Evolutionary conservation across 2,329 filamentous ascomycete genomes (phyloP).

Genomic region (Alternaria panax): DNA sequence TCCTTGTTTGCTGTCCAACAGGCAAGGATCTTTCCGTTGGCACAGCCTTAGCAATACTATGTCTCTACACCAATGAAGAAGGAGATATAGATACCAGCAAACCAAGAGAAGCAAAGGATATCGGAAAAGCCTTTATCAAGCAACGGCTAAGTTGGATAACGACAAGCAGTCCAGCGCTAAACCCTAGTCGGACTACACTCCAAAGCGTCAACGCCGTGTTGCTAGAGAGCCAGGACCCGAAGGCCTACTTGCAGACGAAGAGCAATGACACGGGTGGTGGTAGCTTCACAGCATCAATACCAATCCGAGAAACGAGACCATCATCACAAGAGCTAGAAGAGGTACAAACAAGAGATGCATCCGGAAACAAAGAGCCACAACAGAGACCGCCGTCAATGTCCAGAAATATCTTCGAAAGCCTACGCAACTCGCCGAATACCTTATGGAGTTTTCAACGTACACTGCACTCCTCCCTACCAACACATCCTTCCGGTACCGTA

Average conservation of each 20-base stretch:
- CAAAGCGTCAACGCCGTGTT: slow-evolving; percentile 92
- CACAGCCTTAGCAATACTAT: slow-evolving; percentile 76
- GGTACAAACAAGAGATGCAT: background rate
- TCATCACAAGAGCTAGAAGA: background rate
- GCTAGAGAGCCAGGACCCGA: slow-evolving; percentile 58
- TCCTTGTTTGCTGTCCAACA: slow-evolving; percentile 71
- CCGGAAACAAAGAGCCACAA: background rate
- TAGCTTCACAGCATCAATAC: background rate
- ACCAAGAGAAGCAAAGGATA: slow-evolving; percentile 19
- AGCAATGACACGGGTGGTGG: background rate
- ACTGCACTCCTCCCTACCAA: slow-evolving; percentile 62
- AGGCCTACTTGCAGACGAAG: background rate
- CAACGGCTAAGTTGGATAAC: slow-evolving; percentile 83
- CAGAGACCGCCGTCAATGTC: background rate
- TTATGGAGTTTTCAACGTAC: slow-evolving; percentile 70
- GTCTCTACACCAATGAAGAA: slow-evolving; percentile 72
- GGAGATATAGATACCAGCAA: slow-evolving; percentile 53
- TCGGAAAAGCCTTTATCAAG: slow-evolving; percentile 81
- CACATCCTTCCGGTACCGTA: slow-evolving; percentile 72
- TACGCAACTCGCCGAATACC: slow-evolving; percentile 4
- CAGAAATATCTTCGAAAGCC: slow-evolving; percentile 22
- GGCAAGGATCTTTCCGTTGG: slow-evolving; percentile 85
- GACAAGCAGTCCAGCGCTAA: slow-evolving; percentile 77
- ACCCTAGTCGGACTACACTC: slow-evolving; percentile 82
- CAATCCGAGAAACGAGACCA: background rate